phyloP scores from a whole-genome alignment of 306 rosid genomes.

The Datisca glomerata region DNA sequence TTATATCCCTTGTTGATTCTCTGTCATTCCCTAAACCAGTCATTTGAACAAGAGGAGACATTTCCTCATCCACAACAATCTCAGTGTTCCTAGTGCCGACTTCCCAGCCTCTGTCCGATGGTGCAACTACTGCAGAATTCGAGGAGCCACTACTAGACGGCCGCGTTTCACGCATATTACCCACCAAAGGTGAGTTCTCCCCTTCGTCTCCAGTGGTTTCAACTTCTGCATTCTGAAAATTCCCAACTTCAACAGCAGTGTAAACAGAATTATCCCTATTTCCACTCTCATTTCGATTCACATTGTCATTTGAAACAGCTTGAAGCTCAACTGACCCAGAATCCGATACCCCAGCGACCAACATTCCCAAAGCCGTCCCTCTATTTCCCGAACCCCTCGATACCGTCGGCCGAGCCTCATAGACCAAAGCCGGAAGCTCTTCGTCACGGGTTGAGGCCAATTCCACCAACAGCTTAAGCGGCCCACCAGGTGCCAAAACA shows the following conservation, averaged over 20 bases:
- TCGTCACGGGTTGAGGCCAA: conserved; percentile 77
- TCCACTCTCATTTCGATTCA: conserved; percentile 11
- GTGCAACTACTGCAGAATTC: conserved; percentile 14
- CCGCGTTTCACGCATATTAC: conserved; percentile 17
- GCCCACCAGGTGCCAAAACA: conserved; percentile 91
- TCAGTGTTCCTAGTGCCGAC: conserved; percentile 21
- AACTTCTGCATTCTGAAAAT: conserved; percentile 8
- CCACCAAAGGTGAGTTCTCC: conserved; percentile 54
- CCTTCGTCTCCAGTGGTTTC: conserved; percentile 18
- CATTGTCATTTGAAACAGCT: conserved; percentile 19
- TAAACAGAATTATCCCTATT: conserved; percentile 8
- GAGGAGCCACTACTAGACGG: conserved; percentile 26
- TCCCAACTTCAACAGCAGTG: conserved; percentile 12
- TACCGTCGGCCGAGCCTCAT: conserved; percentile 81
- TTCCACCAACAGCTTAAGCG: conserved; percentile 76
- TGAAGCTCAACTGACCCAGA: conserved; percentile 72
- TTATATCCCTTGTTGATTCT: conserved; percentile 11
- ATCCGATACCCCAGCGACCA: conserved; percentile 49
- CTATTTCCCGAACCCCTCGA: conserved; percentile 16
- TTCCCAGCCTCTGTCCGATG: conserved; percentile 11
- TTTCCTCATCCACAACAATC: conserved; percentile 30
- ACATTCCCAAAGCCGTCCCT: conserved; percentile 30
- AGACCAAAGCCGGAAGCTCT: conserved; percentile 81
- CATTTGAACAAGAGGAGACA: conserved; percentile 61
- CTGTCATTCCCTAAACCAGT: conserved; percentile 22